Percentiles rank a stretch among this genome's conserved stretches.
Evolutionary conservation across 805 yeast genomes (phyloP).

Genomic region (Cyberlindnera sargentensis): DNA sequence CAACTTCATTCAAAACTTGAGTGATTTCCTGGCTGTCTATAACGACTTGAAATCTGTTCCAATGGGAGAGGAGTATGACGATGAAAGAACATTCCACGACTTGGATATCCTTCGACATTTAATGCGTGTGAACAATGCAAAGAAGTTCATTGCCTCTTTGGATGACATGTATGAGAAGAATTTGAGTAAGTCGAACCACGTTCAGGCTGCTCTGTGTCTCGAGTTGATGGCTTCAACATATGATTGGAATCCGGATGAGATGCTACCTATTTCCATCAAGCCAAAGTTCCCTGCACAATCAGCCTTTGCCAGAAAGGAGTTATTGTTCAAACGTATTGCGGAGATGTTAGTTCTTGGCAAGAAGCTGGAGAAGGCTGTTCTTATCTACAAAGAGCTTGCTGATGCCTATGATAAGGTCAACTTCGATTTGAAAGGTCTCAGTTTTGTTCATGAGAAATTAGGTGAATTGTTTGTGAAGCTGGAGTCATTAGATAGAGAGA

Average conservation of each 20-base stretch:
- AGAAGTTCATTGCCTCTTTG: slow-evolving; percentile 71
- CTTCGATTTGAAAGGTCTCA: slow-evolving; percentile 69
- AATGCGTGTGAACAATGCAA: slow-evolving; percentile 73
- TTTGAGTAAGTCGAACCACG: slow-evolving; percentile 49
- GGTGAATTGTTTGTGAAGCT: slow-evolving; percentile 61
- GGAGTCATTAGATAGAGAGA: slow-evolving; percentile 61
- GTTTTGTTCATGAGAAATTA: slow-evolving; percentile 61
- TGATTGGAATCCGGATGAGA: slow-evolving; percentile 58
- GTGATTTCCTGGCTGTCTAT: slow-evolving; percentile 57
- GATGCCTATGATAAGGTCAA: slow-evolving; percentile 67
- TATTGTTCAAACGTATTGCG: slow-evolving; percentile 63
- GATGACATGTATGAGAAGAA: slow-evolving; percentile 66
- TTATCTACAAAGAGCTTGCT: slow-evolving; percentile 67
- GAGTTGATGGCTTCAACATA: slow-evolving; percentile 73
- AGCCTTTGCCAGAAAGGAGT: slow-evolving; percentile 74
- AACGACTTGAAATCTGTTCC: slow-evolving; percentile 71
- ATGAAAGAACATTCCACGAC: slow-evolving; percentile 76
- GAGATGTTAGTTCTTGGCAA: slow-evolving; percentile 61
- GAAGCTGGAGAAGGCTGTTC: slow-evolving; percentile 74
- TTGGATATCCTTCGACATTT: slow-evolving; percentile 70
- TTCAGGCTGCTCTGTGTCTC: slow-evolving; percentile 79
- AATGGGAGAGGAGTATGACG: slow-evolving; percentile 74
- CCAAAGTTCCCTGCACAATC: slow-evolving; percentile 78
- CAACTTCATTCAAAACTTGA: slow-evolving; percentile 44
- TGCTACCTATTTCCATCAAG: slow-evolving; percentile 47